These are phyloP conservation scores for Syzygium oleosum DNA, from an alignment of 345 rosid genomes.

Conservation along the genomic window DNA sequence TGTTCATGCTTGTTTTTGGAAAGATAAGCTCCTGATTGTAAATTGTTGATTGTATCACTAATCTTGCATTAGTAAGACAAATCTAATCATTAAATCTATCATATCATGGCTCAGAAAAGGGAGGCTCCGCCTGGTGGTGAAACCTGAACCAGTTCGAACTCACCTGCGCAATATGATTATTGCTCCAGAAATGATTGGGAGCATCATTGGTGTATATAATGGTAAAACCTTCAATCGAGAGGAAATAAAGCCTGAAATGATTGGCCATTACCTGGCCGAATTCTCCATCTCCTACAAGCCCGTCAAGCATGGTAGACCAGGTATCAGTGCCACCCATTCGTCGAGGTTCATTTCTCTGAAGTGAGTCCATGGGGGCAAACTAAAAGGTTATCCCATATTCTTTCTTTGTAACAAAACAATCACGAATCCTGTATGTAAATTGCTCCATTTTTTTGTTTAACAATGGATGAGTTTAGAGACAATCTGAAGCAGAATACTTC, in stretches of 20 bases:
- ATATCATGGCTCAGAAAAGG: background rate
- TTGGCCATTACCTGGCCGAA: background rate
- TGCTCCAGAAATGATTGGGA: slow-evolving; percentile 3
- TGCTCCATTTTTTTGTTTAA: background rate
- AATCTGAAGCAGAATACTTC: background rate
- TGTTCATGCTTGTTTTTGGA: background rate
- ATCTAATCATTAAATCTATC: background rate
- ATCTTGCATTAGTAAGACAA: background rate
- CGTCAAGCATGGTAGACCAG: slow-evolving; percentile 4
- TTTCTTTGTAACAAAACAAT: background rate
- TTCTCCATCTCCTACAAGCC: background rate
- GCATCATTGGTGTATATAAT: slow-evolving; percentile 1
- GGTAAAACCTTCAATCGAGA: background rate
- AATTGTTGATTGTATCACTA: background rate
- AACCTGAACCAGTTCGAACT: background rate
- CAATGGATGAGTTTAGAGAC: background rate
- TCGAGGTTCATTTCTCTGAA: background rate
- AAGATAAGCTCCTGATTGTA: background rate
- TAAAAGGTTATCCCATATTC: background rate
- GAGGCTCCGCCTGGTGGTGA: background rate
- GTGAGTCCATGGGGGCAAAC: background rate
- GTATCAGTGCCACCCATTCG: background rate
- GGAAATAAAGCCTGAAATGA: background rate
- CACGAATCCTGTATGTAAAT: background rate
- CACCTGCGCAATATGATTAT: background rate